Conservation (phyloP, 805 yeast species). For the Suhomyces sp. region DNA sequence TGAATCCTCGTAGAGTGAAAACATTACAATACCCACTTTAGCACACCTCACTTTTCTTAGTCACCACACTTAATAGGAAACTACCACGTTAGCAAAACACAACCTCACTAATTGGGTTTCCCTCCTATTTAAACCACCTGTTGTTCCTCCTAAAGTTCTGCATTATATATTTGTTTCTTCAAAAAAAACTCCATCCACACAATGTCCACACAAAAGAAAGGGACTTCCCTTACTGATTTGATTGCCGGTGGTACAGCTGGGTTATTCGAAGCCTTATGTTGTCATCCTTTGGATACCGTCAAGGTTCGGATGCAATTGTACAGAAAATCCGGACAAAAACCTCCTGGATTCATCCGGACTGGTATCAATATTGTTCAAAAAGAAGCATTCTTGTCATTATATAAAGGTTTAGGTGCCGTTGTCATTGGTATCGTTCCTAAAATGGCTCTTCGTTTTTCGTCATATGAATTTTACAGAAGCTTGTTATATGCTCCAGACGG, state of each 20-base stretch:
- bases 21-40: too few relatives aligned
- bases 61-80: too few relatives aligned
- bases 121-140: too few relatives aligned
- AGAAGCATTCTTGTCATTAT: slow-evolving; percentile 82
- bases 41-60: too few relatives aligned
- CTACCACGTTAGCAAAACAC: too few relatives aligned
- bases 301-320: slow-evolving; percentile 96
- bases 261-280: slow-evolving; percentile 91
- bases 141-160: too few relatives aligned
- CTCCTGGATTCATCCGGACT: slow-evolving; percentile 84
- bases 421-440: slow-evolving; percentile 96
- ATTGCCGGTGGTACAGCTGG: slow-evolving; percentile 98
- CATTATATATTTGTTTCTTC: too few relatives aligned
- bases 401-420: slow-evolving; percentile 96
- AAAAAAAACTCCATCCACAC: background rate
- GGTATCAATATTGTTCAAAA: slow-evolving; percentile 74
- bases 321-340: slow-evolving; percentile 66
- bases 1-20: too few relatives aligned
- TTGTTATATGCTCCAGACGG: slow-evolving; percentile 64
- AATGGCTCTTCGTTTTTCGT: slow-evolving; percentile 95
- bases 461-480: slow-evolving; percentile 85
- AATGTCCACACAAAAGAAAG: slow-evolving; percentile 27
- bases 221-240: slow-evolving; percentile 56
- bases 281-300: slow-evolving; percentile 97
- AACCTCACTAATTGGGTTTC: too few relatives aligned